A percentile compares a stretch with the other conserved stretches of the same genome.
These are phyloP conservation scores for Eremothecium sinecaudum DNA, from an alignment of 1,139 yeast genomes.

Conservation along the genomic window DNA sequence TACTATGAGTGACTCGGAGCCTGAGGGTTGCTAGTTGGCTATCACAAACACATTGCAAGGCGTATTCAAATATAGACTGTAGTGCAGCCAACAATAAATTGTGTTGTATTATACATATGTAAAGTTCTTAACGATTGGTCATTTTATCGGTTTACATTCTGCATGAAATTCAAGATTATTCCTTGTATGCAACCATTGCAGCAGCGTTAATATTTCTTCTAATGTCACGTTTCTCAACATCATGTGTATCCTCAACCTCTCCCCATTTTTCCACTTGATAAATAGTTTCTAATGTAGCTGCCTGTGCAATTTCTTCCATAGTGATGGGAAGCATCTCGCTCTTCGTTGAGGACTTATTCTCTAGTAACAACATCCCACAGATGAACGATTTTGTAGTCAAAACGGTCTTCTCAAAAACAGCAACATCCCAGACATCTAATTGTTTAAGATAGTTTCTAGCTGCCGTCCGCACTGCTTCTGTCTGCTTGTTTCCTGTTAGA, in stretches of 20 bases:
- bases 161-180: slow-evolving; percentile 6
- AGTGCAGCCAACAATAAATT: too few species aligned
- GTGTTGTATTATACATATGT: too few species aligned
- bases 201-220: slow-evolving; percentile 76
- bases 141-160: too few species aligned
- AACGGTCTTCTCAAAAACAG: slow-evolving; percentile 82
- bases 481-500: slow-evolving; percentile 68
- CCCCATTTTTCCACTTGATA: slow-evolving; percentile 92
- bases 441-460: slow-evolving; percentile 57
- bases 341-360: slow-evolving; percentile 24
- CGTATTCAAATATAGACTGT: too few species aligned
- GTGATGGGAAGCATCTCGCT: slow-evolving; percentile 26
- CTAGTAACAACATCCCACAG: slow-evolving; percentile 45
- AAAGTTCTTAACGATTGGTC: too few species aligned
- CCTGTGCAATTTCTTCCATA: slow-evolving; percentile 64
- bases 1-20: too few species aligned
- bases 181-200: slow-evolving; percentile 46
- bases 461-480: slow-evolving; percentile 47
- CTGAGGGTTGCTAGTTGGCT: too few species aligned
- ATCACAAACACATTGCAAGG: too few species aligned
- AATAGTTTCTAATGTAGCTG: slow-evolving; percentile 73
- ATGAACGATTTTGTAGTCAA: slow-evolving; percentile 78
- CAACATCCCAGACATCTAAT: slow-evolving; percentile 65
- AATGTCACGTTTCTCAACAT: slow-evolving; percentile 85
- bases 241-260: slow-evolving; percentile 97